Percentiles rank a stretch among this genome's conserved stretches.
Evolutionary conservation across 768 basidiomycete species (phyloP).

Genomic region (Xanthoconium stramineum): DNA sequence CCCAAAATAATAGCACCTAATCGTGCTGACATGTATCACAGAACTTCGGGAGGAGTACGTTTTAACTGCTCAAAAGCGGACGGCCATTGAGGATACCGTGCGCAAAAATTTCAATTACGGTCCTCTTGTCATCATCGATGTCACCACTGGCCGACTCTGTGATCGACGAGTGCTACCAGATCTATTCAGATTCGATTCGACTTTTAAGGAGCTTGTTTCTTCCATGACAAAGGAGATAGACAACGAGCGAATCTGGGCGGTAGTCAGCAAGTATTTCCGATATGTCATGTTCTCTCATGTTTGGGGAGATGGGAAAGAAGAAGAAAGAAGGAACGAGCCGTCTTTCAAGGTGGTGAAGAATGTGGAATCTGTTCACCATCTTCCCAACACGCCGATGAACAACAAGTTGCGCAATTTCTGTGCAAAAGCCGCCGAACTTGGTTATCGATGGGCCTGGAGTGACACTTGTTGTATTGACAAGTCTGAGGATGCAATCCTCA

Average conservation of each 20-base stretch:
- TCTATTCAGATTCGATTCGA: background rate
- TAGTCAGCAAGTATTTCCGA: background rate
- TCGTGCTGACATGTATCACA: background rate
- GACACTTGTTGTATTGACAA: background rate
- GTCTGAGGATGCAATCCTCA: background rate
- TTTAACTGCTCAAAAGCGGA: background rate
- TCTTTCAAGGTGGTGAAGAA: background rate
- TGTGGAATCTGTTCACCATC: background rate
- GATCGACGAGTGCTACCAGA: background rate
- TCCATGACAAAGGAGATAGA: background rate
- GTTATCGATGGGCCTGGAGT: constrained; percentile 1
- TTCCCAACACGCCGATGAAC: background rate
- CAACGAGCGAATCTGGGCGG: background rate
- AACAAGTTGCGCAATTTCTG: background rate
- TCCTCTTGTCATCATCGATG: background rate
- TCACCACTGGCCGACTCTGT: background rate
- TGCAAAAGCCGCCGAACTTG: background rate
- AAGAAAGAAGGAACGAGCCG: background rate
- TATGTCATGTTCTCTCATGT: background rate
- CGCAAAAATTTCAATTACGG: background rate
- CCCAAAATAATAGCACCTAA: background rate
- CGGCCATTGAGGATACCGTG: background rate
- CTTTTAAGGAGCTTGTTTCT: background rate
- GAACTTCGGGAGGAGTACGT: background rate
- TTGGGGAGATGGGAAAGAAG: background rate